A percentile compares a stretch with the other conserved stretches of the same genome.
phyloP scores from a whole-genome alignment of 2,329 filamentous ascomycete species.

The Alternaria atra region DNA sequence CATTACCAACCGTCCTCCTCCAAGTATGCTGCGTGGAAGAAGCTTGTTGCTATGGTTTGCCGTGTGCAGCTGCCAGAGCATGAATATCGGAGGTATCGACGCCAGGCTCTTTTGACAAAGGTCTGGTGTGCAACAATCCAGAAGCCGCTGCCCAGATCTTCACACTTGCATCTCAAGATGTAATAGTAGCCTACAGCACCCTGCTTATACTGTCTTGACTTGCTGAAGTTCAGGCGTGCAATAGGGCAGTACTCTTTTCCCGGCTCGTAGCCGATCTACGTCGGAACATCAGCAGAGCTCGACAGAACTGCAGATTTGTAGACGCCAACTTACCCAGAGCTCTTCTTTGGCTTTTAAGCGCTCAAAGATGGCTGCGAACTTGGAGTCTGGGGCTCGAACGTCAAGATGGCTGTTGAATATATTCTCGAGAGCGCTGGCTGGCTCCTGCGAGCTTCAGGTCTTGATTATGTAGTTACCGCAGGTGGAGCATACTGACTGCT shows the following conservation, averaged over 20 bases:
- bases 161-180: slow-evolving; percentile 2
- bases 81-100: slow-evolving; percentile 4
- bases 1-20: background rate
- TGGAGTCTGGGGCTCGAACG: slow-evolving; percentile 4
- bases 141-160: slow-evolving; percentile 9
- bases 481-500: background rate
- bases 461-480: background rate
- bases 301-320: background rate
- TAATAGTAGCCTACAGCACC: slow-evolving; percentile 14
- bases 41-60: slow-evolving; percentile 7
- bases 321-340: background rate
- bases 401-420: slow-evolving; percentile 17
- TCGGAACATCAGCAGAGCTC: background rate
- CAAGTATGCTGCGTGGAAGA: slow-evolving; percentile 3
- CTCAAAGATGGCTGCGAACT: slow-evolving; percentile 5
- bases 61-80: background rate
- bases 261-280: slow-evolving; percentile 3
- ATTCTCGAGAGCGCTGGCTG: slow-evolving; percentile 12
- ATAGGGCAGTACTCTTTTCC: slow-evolving; percentile 14
- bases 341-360: slow-evolving; percentile 2
- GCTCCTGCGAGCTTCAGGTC: slow-evolving; percentile 5
- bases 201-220: slow-evolving; percentile 6
- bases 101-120: background rate
- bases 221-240: slow-evolving; percentile 9
- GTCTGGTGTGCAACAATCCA: slow-evolving; percentile 2